Percentiles rank a stretch among this genome's conserved stretches.
Conservation (phyloP, 768 basidiomycete species). For the Leccinum rimulosum region DNA sequence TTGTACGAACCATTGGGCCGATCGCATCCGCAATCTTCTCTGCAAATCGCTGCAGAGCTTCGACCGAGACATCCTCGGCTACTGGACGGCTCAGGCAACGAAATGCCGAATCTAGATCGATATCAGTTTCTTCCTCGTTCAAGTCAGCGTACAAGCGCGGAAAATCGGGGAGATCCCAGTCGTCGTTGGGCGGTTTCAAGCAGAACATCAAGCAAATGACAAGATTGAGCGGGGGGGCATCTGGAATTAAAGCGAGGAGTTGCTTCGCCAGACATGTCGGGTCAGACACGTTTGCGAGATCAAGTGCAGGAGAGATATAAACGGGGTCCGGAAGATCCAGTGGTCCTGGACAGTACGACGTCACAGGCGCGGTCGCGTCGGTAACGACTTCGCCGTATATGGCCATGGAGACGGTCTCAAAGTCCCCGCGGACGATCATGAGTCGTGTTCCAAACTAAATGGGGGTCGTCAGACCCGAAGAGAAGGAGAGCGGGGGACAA, state of each 20-base stretch:
- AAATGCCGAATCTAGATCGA: conserved; percentile 58
- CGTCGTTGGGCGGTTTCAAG: conserved; percentile 73
- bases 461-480: background rate
- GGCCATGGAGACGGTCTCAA: conserved; percentile 53
- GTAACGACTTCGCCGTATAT: conserved; percentile 53
- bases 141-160: conserved; percentile 69
- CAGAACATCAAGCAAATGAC: conserved; percentile 75
- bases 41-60: conserved; percentile 53
- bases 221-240: conserved; percentile 60
- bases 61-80: conserved; percentile 50
- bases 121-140: conserved; percentile 45
- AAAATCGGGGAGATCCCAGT: conserved; percentile 75
- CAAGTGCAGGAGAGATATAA: conserved; percentile 50
- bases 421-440: conserved; percentile 78
- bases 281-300: conserved; percentile 58
- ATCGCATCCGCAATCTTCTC: conserved; percentile 53
- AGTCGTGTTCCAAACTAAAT: conserved; percentile 68
- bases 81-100: conserved; percentile 56
- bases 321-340: conserved; percentile 35
- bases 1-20: conserved; percentile 50
- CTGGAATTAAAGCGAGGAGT: conserved; percentile 58
- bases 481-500: background rate
- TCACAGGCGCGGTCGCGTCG: conserved; percentile 37
- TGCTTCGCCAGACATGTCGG: conserved; percentile 62
- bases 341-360: conserved; percentile 41